Evolutionary conservation across 176 grass and related monocot species (phyloP).

Genomic region (Zizania latifolia): DNA sequence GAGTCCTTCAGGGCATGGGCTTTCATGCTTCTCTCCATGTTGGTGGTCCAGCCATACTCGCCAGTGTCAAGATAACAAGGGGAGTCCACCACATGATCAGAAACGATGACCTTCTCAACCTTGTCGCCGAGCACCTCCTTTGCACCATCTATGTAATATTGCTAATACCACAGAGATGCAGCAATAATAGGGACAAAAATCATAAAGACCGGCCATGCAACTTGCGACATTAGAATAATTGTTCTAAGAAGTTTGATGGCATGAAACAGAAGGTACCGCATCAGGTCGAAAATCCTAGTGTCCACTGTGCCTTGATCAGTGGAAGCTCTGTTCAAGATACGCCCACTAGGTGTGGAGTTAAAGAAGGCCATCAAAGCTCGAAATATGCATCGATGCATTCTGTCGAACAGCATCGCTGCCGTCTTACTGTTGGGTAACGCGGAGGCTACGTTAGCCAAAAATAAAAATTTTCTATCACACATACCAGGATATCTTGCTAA

Average conservation of each 20-base stretch:
- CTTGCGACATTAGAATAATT: constrained; percentile 57
- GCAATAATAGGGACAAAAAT: constrained; percentile 42
- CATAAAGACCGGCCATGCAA: constrained; percentile 51
- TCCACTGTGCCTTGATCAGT: constrained; percentile 51
- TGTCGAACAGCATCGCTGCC: constrained; percentile 21
- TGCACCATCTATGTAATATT: no score
- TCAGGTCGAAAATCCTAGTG: constrained; percentile 18
- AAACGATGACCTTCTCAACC: constrained; percentile 74
- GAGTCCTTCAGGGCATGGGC: constrained; percentile 76
- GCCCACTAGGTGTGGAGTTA: constrained; percentile 22
- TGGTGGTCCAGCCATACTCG: no score
- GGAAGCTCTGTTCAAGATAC: constrained; percentile 34
- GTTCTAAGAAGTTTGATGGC: constrained; percentile 39
- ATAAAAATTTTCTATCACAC: no score
- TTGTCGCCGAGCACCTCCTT: no score
- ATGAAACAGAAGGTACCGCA: constrained; percentile 34
- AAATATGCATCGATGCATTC: constrained; percentile 28
- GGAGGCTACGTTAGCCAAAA: no score
- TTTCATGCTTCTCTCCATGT: constrained; percentile 97
- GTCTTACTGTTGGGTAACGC: no score
- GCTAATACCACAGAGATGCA: no score
- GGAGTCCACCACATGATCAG: constrained; percentile 77
- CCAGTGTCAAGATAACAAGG: constrained; percentile 79
- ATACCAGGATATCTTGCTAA: no score
- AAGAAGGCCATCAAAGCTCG: constrained; percentile 36